Base-by-base conservation (phyloP, 2,329 filamentous ascomycete genomes). In the Neurospora sp. region DNA sequence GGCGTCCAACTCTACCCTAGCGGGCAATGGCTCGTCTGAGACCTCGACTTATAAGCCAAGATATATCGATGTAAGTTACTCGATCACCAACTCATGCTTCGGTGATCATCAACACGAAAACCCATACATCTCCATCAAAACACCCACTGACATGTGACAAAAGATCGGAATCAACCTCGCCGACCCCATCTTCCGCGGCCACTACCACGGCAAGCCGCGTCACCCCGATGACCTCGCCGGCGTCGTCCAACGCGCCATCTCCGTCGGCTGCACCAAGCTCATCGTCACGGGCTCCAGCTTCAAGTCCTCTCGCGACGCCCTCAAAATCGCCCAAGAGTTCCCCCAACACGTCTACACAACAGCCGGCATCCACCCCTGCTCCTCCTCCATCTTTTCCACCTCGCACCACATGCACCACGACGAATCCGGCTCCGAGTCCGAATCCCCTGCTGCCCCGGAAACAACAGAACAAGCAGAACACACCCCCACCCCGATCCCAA, bases 81-180 rank as follows among this genome's bases (percentile, higher is more conserved):
- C 38, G 13, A 39, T 39, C 38, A 39, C 38, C 38, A 39, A 39
- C 1, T 39, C 4, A 13, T 13, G 38, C 11, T 15, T 1, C 38
- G 4, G 11, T 39, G 13, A 15, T 4, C 15, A 33, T 10, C 19
- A 42, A 8, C 38, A 66, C n/a, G 19, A 1, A 13, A 38, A 42
- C 68, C 68, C 36, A 70, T 13, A 15, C 23, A 8, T 43, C 36
- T 39, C 2, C 17, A 40, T 42, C 62, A 9, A 68, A n/a, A 36
- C 23, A 19, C 36, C 15, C 10, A 52, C 66, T 66, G 23, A 8
- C 17, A 10, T 42, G 15, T 13, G 11, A 43, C 62, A 76, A 73
- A 78, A 90, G 88, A 90, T 99, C 77, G 96, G 95, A 70, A 97
- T 99, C 84, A 99, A 99, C 80, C 87, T 99, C 69, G 92, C 94